Percentiles rank a stretch among this genome's conserved stretches.
phyloP scores from a whole-genome alignment of 2,329 filamentous ascomycete genomes.

The Triangularia setosa region DNA sequence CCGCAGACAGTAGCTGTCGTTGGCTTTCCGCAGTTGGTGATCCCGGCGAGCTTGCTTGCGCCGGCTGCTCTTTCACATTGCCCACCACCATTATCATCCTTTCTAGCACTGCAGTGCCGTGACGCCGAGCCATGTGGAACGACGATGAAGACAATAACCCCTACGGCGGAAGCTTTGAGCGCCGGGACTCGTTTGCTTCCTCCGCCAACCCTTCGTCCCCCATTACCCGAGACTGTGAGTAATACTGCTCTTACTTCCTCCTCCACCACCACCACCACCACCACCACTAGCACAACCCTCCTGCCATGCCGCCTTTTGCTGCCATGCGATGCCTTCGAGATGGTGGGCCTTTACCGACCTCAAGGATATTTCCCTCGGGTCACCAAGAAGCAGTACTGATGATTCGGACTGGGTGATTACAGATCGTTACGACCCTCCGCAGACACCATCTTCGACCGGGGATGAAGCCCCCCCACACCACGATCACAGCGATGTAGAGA shows the following conservation, averaged over 20 bases:
- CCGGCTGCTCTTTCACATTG: neutral
- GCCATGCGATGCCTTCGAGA: neutral
- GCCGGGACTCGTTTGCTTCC: conserved; percentile 73
- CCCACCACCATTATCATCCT: neutral
- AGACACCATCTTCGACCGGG: conserved; percentile 68
- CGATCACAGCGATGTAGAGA: conserved; percentile 38
- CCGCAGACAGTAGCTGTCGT: neutral
- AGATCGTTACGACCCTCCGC: conserved; percentile 62
- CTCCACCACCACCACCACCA: neutral
- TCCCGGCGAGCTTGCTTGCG: neutral
- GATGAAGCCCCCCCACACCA: conserved; percentile 58
- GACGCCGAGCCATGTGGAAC: conserved; percentile 73
- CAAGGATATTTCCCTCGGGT: conserved; percentile 26
- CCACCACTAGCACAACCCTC: neutral
- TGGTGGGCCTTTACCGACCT: conserved; percentile 21
- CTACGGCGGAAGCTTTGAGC: conserved; percentile 86
- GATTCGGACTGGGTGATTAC: conserved; percentile 42
- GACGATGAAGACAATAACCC: conserved; percentile 99
- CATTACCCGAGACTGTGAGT: conserved; percentile 54
- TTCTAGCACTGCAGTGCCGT: neutral
- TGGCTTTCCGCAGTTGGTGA: neutral
- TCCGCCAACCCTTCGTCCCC: conserved; percentile 64
- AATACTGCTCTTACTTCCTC: conserved; percentile 8
- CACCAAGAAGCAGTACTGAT: conserved; percentile 39
- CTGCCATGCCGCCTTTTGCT: conserved; percentile 1